phyloP scores from a whole-genome alignment of 805 yeast genomes.

The Schizosaccharomyces octosporus region DNA sequence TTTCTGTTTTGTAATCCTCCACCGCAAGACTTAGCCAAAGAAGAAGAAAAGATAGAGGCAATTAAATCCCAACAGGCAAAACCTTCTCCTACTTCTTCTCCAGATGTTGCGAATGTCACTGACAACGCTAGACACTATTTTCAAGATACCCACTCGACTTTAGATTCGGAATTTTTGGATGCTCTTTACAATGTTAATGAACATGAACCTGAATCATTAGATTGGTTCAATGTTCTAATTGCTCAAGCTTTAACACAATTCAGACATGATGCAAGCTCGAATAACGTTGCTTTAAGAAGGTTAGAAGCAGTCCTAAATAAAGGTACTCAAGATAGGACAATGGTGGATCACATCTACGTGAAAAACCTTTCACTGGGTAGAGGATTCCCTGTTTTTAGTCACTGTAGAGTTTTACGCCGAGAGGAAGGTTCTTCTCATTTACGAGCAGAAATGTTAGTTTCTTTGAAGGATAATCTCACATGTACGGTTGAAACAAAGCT shows the following conservation, averaged over 20 bases:
- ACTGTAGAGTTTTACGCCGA: slow-evolving; percentile 54
- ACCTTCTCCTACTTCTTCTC: neutral
- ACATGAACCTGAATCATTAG: slow-evolving; percentile 74
- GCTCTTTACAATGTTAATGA: slow-evolving; percentile 76
- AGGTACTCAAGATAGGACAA: slow-evolving; percentile 48
- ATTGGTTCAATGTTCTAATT: slow-evolving; percentile 85
- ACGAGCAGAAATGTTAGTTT: slow-evolving; percentile 81
- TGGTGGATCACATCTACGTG: slow-evolving; percentile 48
- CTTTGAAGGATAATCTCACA: slow-evolving; percentile 63
- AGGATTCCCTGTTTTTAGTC: slow-evolving; percentile 84
- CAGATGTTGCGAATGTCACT: neutral
- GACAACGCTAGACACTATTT: neutral
- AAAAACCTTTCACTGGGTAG: slow-evolving; percentile 83
- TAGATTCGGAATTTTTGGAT: slow-evolving; percentile 43
- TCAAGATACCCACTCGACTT: slow-evolving; percentile 7
- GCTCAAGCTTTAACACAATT: slow-evolving; percentile 78
- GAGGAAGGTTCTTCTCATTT: slow-evolving; percentile 25
- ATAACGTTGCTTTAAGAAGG: slow-evolving; percentile 65
- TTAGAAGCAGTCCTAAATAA: slow-evolving; percentile 35
- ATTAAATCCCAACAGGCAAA: neutral
- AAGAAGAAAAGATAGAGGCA: neutral
- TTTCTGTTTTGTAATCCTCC: slow-evolving; percentile 17
- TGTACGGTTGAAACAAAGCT: slow-evolving; percentile 64
- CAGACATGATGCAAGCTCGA: slow-evolving; percentile 63
- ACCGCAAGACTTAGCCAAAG: slow-evolving; percentile 5